phyloP scores from a whole-genome alignment of 2,329 filamentous ascomycete species.

The Nigrospora oryzae region DNA sequence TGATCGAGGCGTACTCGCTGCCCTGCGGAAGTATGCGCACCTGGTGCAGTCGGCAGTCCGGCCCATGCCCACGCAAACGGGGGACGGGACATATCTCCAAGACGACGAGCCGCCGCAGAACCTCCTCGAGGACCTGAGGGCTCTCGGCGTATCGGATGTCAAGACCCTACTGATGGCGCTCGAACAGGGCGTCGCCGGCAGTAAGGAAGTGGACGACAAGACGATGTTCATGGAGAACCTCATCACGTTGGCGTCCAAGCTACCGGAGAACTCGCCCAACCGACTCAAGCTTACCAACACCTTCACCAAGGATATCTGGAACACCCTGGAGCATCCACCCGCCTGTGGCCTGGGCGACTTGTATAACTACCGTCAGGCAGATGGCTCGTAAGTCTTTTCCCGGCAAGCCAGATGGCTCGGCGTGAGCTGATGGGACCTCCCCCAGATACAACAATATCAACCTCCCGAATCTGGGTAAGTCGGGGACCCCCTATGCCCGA shows the following conservation, averaged over 20 bases:
- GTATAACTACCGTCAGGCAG: constrained; percentile 3
- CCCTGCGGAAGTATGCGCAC: background rate
- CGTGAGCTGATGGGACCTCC: background rate
- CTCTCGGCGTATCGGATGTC: background rate
- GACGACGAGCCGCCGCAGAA: background rate
- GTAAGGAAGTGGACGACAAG: background rate
- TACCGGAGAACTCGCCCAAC: background rate
- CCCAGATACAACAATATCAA: constrained; percentile 43
- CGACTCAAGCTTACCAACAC: constrained; percentile 1
- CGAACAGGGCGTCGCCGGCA: background rate
- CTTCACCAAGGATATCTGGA: constrained; percentile 4
- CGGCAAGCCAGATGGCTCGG: background rate
- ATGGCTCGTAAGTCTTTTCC: constrained; percentile 3
- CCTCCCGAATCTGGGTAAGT: constrained; percentile 54
- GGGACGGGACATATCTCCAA: background rate
- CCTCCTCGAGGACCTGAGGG: background rate
- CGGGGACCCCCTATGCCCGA: constrained; percentile 60
- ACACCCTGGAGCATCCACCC: constrained; percentile 3
- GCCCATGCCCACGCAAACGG: background rate
- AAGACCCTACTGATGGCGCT: background rate
- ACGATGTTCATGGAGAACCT: constrained; percentile 3
- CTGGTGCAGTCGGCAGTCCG: background rate
- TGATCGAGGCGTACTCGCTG: background rate
- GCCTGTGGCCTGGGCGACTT: constrained; percentile 1
- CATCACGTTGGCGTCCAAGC: constrained; percentile 1